Base-by-base conservation (phyloP, 176 grass and related monocot species). In the Echinochloa phyllopogon region DNA sequence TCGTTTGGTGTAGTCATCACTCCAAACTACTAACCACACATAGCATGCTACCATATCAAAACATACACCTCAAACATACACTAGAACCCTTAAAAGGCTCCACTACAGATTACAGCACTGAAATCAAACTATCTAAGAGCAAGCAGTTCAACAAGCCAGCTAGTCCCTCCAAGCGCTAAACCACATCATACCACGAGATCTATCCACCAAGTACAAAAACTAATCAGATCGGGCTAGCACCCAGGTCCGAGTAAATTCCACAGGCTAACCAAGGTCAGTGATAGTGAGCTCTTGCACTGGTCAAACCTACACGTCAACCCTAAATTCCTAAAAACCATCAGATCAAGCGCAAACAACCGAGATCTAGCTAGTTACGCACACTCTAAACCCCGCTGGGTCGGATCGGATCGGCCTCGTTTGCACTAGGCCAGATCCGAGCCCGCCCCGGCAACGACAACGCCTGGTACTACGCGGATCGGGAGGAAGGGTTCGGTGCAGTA, bases 351-450 rank as follows among this genome's bases (percentile, higher is more conserved):
- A 18, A 5, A 40, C 15, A 41, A 64, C 27, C 6, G 6, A 87
- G 59, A 91, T 77, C 85, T 76, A 76, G 49, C 39, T 15, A 12
- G 14, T n/a, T 39, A 55, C 36, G 33, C 71, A 65, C 85, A 53
- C 27, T 61, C 49, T 66, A 76, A 61, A 63, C 73, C 29, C 2
- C 43, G 66, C 68, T 76, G 67, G 65, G 78, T 82, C 79, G 50
- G 71, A 42, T 69, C 21, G 59, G 84, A 81, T 85, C 74, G 53
- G 51, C 7, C 47, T 36, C 25, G 45, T 2, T 45, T 9, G 8
- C 56, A 77, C 64, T 51, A 65, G 79, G 39, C 83, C 72, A 82
- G 64, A 90, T 89, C 86, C 65, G 65, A n/a, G 17, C 56, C 53
- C 10, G 10, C 33, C 10, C 10, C 20, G 13, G n/a, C 50, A 52